A percentile compares a stretch with the other conserved stretches of the same genome.
phyloP scores from a whole-genome alignment of 2,329 filamentous ascomycete genomes.

The Aspergillus calidoustus region DNA sequence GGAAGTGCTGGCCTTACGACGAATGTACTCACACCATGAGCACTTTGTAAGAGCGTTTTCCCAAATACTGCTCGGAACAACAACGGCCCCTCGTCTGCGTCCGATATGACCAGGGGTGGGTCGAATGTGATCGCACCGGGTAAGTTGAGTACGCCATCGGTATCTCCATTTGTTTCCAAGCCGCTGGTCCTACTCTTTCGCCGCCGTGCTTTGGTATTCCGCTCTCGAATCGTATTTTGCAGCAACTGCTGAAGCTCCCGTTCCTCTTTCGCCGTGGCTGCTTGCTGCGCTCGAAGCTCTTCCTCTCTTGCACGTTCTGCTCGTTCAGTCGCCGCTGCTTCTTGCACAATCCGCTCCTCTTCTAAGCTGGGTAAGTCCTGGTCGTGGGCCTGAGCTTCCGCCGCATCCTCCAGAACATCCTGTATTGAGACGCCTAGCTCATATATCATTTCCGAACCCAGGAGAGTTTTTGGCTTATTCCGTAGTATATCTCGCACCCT shows the following conservation, averaged over 20 bases:
- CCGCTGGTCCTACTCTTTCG: constrained; percentile 45
- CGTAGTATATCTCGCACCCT: constrained; percentile 72
- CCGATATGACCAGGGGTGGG: constrained; percentile 58
- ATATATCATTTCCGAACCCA: constrained; percentile 69
- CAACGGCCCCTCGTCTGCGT: constrained; percentile 66
- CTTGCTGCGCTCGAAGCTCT: constrained; percentile 48
- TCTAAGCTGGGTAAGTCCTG: constrained; percentile 82
- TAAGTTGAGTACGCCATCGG: constrained; percentile 39
- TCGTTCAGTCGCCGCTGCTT: constrained; percentile 67
- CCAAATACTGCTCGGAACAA: constrained; percentile 73
- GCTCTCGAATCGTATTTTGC: constrained; percentile 45
- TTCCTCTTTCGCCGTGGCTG: constrained; percentile 47
- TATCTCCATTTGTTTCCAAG: constrained; percentile 34
- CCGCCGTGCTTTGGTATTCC: constrained; percentile 42
- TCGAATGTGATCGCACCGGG: constrained; percentile 48
- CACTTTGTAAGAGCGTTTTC: constrained; percentile 68
- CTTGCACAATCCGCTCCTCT: constrained; percentile 83
- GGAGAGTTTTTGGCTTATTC: constrained; percentile 67
- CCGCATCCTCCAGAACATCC: constrained; percentile 83
- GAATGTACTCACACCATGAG: constrained; percentile 66
- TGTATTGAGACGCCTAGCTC: constrained; percentile 64
- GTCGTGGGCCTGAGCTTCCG: constrained; percentile 73
- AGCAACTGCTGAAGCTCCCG: constrained; percentile 44
- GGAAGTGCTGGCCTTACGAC: constrained; percentile 71
- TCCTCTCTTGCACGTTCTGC: constrained; percentile 57